Conservation (phyloP, 371 early-diverging fungal species). For the Mortierella sp. region DNA sequence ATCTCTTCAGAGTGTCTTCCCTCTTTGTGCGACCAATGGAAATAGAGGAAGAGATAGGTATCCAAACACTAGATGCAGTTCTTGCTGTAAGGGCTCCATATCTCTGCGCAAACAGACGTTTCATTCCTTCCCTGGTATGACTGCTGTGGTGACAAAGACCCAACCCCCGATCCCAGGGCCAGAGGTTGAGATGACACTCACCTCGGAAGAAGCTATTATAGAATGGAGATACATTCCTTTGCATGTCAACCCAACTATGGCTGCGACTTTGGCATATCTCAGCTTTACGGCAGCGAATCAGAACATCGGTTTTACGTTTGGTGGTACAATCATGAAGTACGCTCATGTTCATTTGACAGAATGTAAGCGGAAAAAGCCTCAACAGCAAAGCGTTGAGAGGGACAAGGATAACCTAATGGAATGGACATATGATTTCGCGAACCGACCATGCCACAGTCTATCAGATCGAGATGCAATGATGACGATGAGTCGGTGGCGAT, state of each 20-base stretch:
- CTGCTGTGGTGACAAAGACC: neutral
- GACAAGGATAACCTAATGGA: neutral
- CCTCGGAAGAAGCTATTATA: neutral
- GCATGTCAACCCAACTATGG: neutral
- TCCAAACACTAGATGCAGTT: no score
- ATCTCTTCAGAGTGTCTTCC: no score
- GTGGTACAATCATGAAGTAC: neutral
- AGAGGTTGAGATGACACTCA: neutral
- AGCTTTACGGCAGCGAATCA: neutral
- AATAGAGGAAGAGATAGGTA: no score
- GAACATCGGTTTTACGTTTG: no score
- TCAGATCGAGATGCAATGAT: neutral
- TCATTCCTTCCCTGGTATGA: no score
- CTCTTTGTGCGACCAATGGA: no score
- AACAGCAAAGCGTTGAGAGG: neutral
- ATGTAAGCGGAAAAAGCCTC: neutral
- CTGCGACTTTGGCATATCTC: neutral
- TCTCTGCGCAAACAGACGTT: no score
- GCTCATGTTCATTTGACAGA: neutral
- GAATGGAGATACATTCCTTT: neutral
- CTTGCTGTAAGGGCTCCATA: no score
- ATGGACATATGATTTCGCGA: neutral
- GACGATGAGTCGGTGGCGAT: neutral
- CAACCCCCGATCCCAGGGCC: neutral
- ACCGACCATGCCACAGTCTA: no score